Conservation (phyloP, 1,284 basidiomycete species). For the Pisolithus thermaeus region DNA sequence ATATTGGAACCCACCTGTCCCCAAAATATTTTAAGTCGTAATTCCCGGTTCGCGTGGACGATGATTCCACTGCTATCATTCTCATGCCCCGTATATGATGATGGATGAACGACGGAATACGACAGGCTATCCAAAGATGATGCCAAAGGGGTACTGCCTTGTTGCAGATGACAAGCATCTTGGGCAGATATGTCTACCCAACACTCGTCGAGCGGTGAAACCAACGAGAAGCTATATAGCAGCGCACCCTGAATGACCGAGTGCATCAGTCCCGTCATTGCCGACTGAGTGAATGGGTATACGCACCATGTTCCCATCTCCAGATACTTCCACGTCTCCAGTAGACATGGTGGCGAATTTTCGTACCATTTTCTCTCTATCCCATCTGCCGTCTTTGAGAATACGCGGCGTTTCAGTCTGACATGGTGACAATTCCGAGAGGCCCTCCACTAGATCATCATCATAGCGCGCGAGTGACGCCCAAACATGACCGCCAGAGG, state of each 20-base stretch:
- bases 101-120: not conserved
- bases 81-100: not conserved
- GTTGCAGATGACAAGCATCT: constrained; percentile 24
- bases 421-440: constrained; percentile 51
- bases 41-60: constrained; percentile 64
- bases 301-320: constrained; percentile 14
- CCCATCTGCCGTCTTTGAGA: constrained; percentile 57
- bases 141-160: constrained; percentile 6
- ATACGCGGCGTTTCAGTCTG: constrained; percentile 26
- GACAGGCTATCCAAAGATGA: constrained; percentile 2
- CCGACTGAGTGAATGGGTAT: constrained; percentile 5
- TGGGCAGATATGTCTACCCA: constrained; percentile 38
- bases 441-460: constrained; percentile 55
- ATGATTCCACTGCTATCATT: constrained; percentile 40
- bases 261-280: not conserved
- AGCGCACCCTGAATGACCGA: constrained; percentile 32
- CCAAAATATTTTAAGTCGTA: constrained; percentile 74
- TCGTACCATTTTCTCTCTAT: constrained; percentile 70
- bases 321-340: constrained; percentile 12
- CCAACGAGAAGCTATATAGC: constrained; percentile 38
- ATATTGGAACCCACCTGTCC: constrained; percentile 47
- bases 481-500: constrained; percentile 52
- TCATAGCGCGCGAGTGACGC: constrained; percentile 73
- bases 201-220: constrained; percentile 37
- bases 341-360: constrained; percentile 62